Evolutionary conservation across 805 yeast genomes (phyloP).

Genomic region (Scheffersomyces stipitis): DNA sequence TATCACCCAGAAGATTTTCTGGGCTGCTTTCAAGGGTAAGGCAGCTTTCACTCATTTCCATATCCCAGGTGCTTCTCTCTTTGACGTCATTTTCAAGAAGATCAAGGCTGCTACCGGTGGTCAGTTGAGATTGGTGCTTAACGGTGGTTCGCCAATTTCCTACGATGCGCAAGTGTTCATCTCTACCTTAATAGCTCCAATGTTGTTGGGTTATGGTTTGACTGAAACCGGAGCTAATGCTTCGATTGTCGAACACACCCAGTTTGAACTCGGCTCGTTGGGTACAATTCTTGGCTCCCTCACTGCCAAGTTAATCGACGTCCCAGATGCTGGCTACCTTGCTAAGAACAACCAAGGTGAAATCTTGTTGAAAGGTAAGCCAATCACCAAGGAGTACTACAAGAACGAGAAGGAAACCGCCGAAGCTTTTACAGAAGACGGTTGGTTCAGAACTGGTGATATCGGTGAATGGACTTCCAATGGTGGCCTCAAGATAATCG

Average conservation of each 20-base stretch:
- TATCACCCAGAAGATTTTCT: slow-evolving; percentile 74
- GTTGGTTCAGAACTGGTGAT: slow-evolving; percentile 97
- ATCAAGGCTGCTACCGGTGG: slow-evolving; percentile 97
- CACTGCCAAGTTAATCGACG: slow-evolving; percentile 88
- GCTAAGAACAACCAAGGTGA: slow-evolving; percentile 95
- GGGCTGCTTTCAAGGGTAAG: slow-evolving; percentile 84
- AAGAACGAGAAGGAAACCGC: slow-evolving; percentile 80
- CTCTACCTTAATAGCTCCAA: slow-evolving; percentile 71
- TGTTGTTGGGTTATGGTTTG: slow-evolving; percentile 93
- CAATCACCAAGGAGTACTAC: slow-evolving; percentile 76
- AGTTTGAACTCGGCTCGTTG: slow-evolving; percentile 70
- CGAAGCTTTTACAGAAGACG: slow-evolving; percentile 72
- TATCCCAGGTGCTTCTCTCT: slow-evolving; percentile 70
- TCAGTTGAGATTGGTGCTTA: slow-evolving; percentile 63
- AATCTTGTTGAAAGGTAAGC: slow-evolving; percentile 72
- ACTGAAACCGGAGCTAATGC: slow-evolving; percentile 96
- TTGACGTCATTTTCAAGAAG: slow-evolving; percentile 83
- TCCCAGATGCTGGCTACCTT: slow-evolving; percentile 84
- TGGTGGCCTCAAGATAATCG: slow-evolving; percentile 83
- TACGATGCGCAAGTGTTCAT: slow-evolving; percentile 80
- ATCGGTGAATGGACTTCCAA: slow-evolving; percentile 87
- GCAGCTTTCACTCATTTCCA: slow-evolving; percentile 57
- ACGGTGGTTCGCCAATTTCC: slow-evolving; percentile 93
- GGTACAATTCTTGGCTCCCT: slow-evolving; percentile 84
- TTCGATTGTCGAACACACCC: slow-evolving; percentile 61